Conservation (phyloP, 202 grass and related monocot genomes). For the Digitaria exilis region DNA sequence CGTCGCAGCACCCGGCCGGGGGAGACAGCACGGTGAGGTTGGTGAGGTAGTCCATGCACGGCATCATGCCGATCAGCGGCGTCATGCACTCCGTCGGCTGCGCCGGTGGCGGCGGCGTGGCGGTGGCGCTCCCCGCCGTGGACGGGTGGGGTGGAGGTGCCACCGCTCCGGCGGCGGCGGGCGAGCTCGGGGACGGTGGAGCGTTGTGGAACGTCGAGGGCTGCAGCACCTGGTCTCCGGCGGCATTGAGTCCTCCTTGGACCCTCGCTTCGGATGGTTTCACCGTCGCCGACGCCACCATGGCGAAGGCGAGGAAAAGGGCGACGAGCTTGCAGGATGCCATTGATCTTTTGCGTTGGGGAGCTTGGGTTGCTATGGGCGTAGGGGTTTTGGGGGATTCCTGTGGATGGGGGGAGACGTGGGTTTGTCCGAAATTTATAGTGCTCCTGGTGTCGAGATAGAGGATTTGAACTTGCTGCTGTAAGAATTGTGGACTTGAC, state of each 20-base stretch:
- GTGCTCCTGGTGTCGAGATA: not conserved
- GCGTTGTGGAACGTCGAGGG: not conserved
- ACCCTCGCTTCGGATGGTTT: not conserved
- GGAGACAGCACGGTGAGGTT: slow-evolving; percentile 14
- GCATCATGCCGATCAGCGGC: slow-evolving; percentile 6
- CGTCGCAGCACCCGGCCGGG: slow-evolving; percentile 1
- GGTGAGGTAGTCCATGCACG: slow-evolving; percentile 31
- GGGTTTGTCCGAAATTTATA: slow-evolving; percentile 21
- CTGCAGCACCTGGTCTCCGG: not conserved
- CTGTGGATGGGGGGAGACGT: not conserved
- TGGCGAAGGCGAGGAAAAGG: not conserved
- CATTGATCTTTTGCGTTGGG: slow-evolving; percentile 7
- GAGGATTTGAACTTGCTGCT: not conserved
- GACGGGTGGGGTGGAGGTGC: not conserved
- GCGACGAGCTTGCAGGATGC: not conserved
- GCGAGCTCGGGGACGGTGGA: not conserved
- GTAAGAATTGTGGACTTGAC: not conserved
- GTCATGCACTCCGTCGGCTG: slow-evolving; percentile 4
- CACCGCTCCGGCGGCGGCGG: not conserved
- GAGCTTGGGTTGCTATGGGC: not conserved
- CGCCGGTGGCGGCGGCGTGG: not conserved
- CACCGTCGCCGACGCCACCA: not conserved
- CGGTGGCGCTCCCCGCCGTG: not conserved
- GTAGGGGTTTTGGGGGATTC: not conserved
- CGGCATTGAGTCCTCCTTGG: not conserved